Base-by-base conservation (phyloP, 495 filamentous ascomycete genomes). In the Xylaria sp. region DNA sequence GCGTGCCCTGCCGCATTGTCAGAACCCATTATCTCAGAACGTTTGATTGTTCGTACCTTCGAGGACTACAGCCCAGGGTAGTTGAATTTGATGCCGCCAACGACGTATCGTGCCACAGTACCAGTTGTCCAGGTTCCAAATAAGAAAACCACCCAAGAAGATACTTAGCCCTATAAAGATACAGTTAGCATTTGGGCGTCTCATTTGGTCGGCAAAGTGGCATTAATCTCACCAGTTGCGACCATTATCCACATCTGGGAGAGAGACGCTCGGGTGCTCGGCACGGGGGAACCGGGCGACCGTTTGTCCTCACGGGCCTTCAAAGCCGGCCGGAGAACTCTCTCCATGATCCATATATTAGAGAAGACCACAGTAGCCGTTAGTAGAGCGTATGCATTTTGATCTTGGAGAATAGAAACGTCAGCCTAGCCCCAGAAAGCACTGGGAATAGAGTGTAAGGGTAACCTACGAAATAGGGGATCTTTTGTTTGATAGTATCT, bases 401-500 rank as follows among this genome's bases (percentile, higher is more conserved):
- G 96, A 80, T 99, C 69, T 65, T 65, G 17, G 46, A 24, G 9
- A 26, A 29, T 8, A 2, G 15, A 29, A 33, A 11, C 9, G 33
- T 69, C 24, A 69, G 57, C 35, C 57, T 33, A 33, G 9, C 31
- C 21, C 8, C 9, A 0, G 24, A 9, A 37, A 35, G 19, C 14
- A 37, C 15, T 31, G 0, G 8, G 21, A 41, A 37, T 6, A 9
- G 21, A 21, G 17, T 31, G 11, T 12, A 21, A 41, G 14, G 7
- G 33, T 6, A 21, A 53, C 69, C 41, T 53, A 71, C 64, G 96
- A 80, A 98, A 99, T 0, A 89, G 84, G 0, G 96, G 96, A 75
- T 98, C 91, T 79, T 97, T 93, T 14, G 97, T 90, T 77, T 94
- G 91, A 75, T 98, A 95, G 81, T 99, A 99, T 80, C 95, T 97